phyloP scores from a whole-genome alignment of 2,329 filamentous ascomycete genomes.

The Trichoderma polysporum region DNA sequence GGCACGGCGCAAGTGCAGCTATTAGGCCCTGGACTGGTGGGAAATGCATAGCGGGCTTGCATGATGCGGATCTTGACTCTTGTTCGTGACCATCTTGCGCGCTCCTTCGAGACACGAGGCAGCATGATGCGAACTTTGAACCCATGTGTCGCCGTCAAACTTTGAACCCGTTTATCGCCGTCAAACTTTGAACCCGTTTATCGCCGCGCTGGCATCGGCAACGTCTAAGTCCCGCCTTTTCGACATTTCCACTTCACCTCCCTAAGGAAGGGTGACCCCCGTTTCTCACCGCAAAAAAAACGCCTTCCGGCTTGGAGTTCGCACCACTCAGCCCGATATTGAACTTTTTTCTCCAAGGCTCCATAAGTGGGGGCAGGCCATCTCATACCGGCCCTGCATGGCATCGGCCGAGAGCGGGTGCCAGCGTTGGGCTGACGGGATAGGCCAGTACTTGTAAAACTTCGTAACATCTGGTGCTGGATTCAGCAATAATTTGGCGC shows the following conservation, averaged over 20 bases:
- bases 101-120: not conserved
- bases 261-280: not conserved
- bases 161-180: conserved; percentile 13
- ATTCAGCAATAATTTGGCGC: not conserved
- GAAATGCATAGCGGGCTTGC: not conserved
- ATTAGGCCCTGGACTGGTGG: not conserved
- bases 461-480: not conserved
- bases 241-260: not conserved
- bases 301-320: conserved; percentile 7
- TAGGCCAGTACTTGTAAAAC: not conserved
- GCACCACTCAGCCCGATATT: not conserved
- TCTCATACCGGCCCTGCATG: conserved; percentile 5
- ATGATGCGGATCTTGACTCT: not conserved
- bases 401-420: conserved; percentile 19
- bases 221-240: too few relatives aligned
- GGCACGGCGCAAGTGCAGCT: conserved; percentile 12
- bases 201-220: too few relatives aligned
- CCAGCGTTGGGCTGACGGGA: conserved; percentile 6
- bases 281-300: conserved; percentile 4
- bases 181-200: not conserved
- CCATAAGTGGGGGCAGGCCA: conserved; percentile 1
- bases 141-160: not conserved
- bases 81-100: not conserved
- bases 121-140: not conserved
- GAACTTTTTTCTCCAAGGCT: not conserved